These are phyloP conservation scores for Pseudevernia furfuracea DNA, from an alignment of 495 filamentous ascomycete species.

Conservation along the genomic window DNA sequence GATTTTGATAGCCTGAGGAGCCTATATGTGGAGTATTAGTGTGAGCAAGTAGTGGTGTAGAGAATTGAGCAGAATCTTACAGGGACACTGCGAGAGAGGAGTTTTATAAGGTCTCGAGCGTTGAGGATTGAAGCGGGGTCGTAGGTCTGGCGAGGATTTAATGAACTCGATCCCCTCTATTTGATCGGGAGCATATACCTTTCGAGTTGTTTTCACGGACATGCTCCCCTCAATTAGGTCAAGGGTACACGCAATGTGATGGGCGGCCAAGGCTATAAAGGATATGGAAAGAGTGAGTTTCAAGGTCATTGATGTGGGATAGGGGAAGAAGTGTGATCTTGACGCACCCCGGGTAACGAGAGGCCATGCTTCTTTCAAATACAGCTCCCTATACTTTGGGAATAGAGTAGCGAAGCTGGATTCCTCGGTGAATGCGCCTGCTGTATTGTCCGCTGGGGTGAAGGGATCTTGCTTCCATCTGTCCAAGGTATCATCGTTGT, in stretches of 20 bases:
- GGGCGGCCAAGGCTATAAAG: background rate
- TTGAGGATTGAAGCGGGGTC: conserved; percentile 94
- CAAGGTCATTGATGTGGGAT: background rate
- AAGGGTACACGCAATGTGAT: conserved; percentile 73
- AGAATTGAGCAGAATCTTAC: conserved; percentile 23
- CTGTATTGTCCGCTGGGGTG: conserved; percentile 73
- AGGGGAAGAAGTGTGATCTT: conserved; percentile 48
- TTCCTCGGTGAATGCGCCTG: conserved; percentile 85
- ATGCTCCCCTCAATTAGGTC: conserved; percentile 95
- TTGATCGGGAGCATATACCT: conserved; percentile 85
- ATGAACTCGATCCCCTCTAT: conserved; percentile 95
- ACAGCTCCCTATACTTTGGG: conserved; percentile 95
- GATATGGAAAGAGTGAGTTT: background rate
- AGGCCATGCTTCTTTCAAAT: conserved; percentile 89
- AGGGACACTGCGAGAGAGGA: conserved; percentile 85
- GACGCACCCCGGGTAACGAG: conserved; percentile 65
- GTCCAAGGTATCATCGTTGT: conserved; percentile 85
- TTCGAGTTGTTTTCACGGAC: conserved; percentile 90
- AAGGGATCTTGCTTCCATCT: conserved; percentile 87
- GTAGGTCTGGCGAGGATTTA: conserved; percentile 87
- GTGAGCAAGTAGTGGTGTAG: background rate
- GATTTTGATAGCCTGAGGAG: conserved; percentile 85
- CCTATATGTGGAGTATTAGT: background rate
- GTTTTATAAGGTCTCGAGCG: conserved; percentile 86
- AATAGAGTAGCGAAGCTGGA: conserved; percentile 85